Base-by-base conservation (phyloP, 192 early-diverging fungal genomes). In the Coemansia biformis region DNA sequence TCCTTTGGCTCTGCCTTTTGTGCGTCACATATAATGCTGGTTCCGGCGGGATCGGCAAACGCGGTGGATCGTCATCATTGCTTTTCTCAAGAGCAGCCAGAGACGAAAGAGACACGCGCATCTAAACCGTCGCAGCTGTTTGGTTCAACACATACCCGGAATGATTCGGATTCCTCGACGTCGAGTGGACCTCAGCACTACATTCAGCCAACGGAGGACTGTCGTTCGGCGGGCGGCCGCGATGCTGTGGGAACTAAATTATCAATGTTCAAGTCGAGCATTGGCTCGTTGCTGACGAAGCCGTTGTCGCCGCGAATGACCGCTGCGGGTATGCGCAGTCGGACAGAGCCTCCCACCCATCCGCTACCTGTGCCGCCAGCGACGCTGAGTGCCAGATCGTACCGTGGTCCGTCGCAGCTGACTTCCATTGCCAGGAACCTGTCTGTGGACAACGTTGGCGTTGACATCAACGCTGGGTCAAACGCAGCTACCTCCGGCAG, bases 231-330 rank as follows among this genome's bases (percentile, higher is more conserved):
- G 6, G 24, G 3, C 6, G 24, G 50, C 30, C 29, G 26, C 37
- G 9, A 48, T 43, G 18, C 39, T 42, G 8, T 41, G 3, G 49
- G 38, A 28, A 23, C 40, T 13, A 51, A 52, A 17, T 38, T 59
- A 4, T 32, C 48, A 0, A 42, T 59, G 34, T 38, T 71, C 15
- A 71, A 71, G 40, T 43, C 42, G 14, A 49, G 59, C n/a, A 32
- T 71, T 14, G 61, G 61, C 0, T 71, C 60, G 15, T 34, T 71
- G 9, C 41, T 71, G 14, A 44, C 60, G 7, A 28, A 44, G 14
- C 49, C 57, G 15, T 32, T 43, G 13, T 59, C 57, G 4, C 49
- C 49, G 2, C 39, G n/a, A n/a, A n/a, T n/a, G n/a, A n/a, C n/a
- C n/a, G n/a, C n/a, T n/a, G n/a, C n/a, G n/a, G n/a, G n/a, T n/a